Evolutionary conservation across 768 basidiomycete species (phyloP), one percentile per base, ranked within the genome.

Genomic region (Auricularia sp.): DNA sequence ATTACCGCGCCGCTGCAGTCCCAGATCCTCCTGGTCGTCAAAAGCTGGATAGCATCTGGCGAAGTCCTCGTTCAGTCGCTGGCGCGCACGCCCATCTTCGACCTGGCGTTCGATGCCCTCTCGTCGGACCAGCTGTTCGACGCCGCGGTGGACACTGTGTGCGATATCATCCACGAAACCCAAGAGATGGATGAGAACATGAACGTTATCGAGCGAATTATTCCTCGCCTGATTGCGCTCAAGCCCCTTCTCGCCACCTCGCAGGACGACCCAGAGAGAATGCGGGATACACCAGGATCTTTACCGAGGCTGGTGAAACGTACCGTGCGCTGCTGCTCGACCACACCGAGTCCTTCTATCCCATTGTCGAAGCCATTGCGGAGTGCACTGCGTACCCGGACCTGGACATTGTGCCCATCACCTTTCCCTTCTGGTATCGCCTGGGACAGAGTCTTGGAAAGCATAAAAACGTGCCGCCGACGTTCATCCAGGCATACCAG

Each of bases 381-480:
- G 84, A 89, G 71, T 98, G 96, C 72, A 89, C 97, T 14, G 91
- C 91, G 1, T 96, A 91, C 76, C 83, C 83, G 16, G 93, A 98
- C 72, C 87, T 98, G 64, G 97, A 98, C 72, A 90, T 98, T 71
- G 95, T 97, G 35, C 91, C 90, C 3, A 95, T 98, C 74, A 98
- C 97, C 11, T 98, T 98, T 79, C 87, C 89, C 35, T 98, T 99
- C 80, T 99, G 97, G 97, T 94, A 93, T 86, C 87, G 90, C 18
- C 87, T 99, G 42, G 90, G 94, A n/a, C 88, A 91, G 71, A 87
- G 84, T 63, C 85, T 98, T 33, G 87, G 87, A 62, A 94, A 93
- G 77, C 85, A 81, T 68, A 75, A 84, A 0, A 81, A 84, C 0
- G 83, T 91, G 12, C 81, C 88, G 0, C 86, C 86, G n/a, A 78